phyloP scores from a whole-genome alignment of 148 eudicot genomes.

The Nyssa sinensis region DNA sequence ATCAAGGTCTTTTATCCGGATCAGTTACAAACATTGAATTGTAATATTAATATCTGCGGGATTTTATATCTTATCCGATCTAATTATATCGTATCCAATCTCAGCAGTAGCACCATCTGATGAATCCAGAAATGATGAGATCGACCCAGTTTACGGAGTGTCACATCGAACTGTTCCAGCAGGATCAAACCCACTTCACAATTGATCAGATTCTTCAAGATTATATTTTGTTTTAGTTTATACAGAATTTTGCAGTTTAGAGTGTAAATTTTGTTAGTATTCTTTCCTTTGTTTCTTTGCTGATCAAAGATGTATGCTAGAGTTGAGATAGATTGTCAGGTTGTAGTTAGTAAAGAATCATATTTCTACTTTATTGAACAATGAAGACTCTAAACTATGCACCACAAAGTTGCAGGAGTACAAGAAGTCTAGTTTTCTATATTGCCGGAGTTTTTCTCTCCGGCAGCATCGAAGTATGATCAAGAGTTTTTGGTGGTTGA shows the following conservation, averaged over 20 bases:
- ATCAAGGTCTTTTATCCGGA: no score
- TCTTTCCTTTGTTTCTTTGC: neutral
- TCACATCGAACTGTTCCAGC: conserved; percentile 50
- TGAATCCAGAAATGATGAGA: conserved; percentile 11
- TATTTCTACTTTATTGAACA: neutral
- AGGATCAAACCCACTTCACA: conserved; percentile 86
- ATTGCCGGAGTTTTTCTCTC: conserved; percentile 7
- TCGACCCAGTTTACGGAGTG: conserved; percentile 22
- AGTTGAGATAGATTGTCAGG: conserved; percentile 5
- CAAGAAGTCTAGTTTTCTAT: neutral
- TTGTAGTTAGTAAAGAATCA: neutral
- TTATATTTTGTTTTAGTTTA: neutral
- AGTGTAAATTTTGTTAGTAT: conserved; percentile 1
- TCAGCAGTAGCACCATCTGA: conserved; percentile 30
- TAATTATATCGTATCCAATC: no score
- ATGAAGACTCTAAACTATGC: neutral
- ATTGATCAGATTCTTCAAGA: conserved; percentile 32
- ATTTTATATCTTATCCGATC: no score
- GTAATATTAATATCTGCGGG: no score
- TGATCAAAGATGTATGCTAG: conserved; percentile 7
- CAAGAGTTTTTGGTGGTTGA: conserved; percentile 7
- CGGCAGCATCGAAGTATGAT: neutral
- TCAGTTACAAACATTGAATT: no score
- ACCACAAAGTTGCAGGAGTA: no score
- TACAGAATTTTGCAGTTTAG: conserved; percentile 21